Base-by-base conservation (phyloP, 2,329 filamentous ascomycete species). In the Colletotrichum eremochloae region DNA sequence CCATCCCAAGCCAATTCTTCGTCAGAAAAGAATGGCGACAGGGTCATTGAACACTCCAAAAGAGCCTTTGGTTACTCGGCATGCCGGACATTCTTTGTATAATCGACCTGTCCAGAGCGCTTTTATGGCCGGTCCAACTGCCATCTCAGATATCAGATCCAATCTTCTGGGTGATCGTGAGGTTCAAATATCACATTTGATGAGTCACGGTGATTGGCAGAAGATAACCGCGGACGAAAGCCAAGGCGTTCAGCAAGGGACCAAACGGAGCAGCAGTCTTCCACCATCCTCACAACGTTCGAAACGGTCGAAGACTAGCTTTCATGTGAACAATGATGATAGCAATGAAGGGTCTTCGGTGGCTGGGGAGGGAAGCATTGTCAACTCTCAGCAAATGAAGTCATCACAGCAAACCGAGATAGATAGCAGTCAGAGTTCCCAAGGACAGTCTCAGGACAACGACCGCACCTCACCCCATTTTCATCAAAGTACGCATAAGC, bases 381-480 rank as follows among this genome's bases (percentile, higher is more conserved):
- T 24, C 7, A 9, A 46, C 38, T 15, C 14, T 36, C 11, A 14
- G 29, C 29, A 42, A 14, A 9, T 31, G 18, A 20, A 63, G 15
- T 33, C 42, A 2, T 18, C 38, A 18, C 46, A 61, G 20, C 56
- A 24, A 48, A 31, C 38, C 57, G 31, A 46, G 3, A 44, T 29
- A 44, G 29, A 14, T 20, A 44, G 15, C 36, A 63, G 12, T n/a
- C 24, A 31, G 15, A 29, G 15, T n/a, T n/a, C 24, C 8, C 56
- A 38, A 29, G 24, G 36, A 44, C 36, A 9, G 12, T 24, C 48
- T 11, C 29, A 64, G 2, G 29, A 55, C 11, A 42, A 40, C 20
- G 57, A 44, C 4, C 56, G 38, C n/a, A 53, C 38, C 15, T 68
- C 65, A 24, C 48, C 11, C 46, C 65, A 68, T n/a, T 68, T 68